These are phyloP conservation scores for Paramecium biaurelia DNA, from an alignment of 73 alveolate species.

Conservation along the genomic window DNA sequence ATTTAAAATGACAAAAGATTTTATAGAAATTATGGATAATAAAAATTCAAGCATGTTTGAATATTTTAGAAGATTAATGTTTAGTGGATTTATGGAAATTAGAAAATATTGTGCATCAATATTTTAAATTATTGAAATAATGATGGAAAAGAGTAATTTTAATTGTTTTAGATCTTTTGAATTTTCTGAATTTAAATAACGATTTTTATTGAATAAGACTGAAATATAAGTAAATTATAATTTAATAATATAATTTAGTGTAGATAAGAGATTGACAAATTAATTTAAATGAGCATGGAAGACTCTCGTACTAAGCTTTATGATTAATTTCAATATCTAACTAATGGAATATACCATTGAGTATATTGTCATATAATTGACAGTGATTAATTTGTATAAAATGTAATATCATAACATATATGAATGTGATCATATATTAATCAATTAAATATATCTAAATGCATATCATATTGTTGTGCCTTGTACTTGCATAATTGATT, in stretches of 20 bases:
- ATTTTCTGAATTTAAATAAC: slow-evolving; percentile 33
- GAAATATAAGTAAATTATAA: background rate
- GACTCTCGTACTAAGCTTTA: slow-evolving; percentile 44
- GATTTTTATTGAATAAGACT: slow-evolving; percentile 16
- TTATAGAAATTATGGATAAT: slow-evolving; percentile 53
- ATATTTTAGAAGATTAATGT: slow-evolving; percentile 42
- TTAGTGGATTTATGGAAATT: slow-evolving; percentile 51
- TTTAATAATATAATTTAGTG: background rate
- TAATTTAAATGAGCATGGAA: slow-evolving; percentile 35
- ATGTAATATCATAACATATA: background rate
- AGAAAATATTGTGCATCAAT: slow-evolving; percentile 43
- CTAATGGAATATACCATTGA: slow-evolving; percentile 61
- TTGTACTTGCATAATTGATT: background rate
- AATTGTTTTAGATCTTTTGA: slow-evolving; percentile 54
- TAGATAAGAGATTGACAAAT: slow-evolving; percentile 42
- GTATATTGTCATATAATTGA: background rate
- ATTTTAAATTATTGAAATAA: slow-evolving; percentile 51
- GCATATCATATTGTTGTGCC: background rate
- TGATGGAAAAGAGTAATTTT: slow-evolving; percentile 53
- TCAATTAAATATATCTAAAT: background rate
- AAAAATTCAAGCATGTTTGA: slow-evolving; percentile 52
- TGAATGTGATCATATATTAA: background rate
- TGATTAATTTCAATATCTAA: slow-evolving; percentile 54
- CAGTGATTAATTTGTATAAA: background rate
- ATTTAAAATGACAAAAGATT: slow-evolving; percentile 88